Evolutionary conservation across 352 stramenopile species (phyloP).

Genomic region (Globisporangium rhizosaccharum): DNA sequence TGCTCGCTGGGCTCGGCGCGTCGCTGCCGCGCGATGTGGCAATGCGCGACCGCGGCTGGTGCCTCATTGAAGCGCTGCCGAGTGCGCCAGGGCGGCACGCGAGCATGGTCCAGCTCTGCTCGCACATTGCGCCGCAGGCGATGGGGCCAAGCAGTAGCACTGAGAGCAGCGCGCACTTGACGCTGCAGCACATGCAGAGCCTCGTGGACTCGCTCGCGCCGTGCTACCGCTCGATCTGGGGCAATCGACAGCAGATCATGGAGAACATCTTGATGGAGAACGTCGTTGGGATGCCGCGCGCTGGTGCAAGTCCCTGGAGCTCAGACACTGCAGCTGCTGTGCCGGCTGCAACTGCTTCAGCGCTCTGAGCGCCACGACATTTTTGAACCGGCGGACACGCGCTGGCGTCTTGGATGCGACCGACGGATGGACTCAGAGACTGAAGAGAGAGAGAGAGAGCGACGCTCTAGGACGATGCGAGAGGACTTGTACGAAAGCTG

Average conservation of each 20-base stretch:
- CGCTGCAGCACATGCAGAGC: conserved; percentile 36
- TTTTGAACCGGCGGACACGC: too few species aligned
- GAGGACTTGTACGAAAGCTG: neutral
- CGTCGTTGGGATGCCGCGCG: conserved; percentile 19
- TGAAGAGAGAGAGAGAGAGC: neutral
- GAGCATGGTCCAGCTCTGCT: conserved; percentile 53
- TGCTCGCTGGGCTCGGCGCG: neutral
- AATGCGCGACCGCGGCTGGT: conserved; percentile 47
- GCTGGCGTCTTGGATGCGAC: too few species aligned
- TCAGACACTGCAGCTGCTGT: neutral
- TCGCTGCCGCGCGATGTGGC: conserved; percentile 22
- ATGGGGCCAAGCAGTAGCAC: conserved; percentile 20
- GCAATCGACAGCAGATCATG: conserved; percentile 35
- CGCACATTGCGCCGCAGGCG: conserved; percentile 33
- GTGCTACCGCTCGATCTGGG: conserved; percentile 40
- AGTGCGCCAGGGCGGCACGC: conserved; percentile 16
- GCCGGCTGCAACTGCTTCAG: neutral
- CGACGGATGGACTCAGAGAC: too few species aligned
- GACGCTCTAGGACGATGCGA: neutral
- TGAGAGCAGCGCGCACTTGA: conserved; percentile 18
- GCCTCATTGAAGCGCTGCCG: conserved; percentile 31
- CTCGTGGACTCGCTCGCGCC: conserved; percentile 38
- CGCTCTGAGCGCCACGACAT: neutral
- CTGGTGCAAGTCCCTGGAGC: neutral
- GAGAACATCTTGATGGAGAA: conserved; percentile 51